Evolutionary conservation across 805 yeast species (phyloP).

Genomic region (Saccharomycopsis sp.): DNA sequence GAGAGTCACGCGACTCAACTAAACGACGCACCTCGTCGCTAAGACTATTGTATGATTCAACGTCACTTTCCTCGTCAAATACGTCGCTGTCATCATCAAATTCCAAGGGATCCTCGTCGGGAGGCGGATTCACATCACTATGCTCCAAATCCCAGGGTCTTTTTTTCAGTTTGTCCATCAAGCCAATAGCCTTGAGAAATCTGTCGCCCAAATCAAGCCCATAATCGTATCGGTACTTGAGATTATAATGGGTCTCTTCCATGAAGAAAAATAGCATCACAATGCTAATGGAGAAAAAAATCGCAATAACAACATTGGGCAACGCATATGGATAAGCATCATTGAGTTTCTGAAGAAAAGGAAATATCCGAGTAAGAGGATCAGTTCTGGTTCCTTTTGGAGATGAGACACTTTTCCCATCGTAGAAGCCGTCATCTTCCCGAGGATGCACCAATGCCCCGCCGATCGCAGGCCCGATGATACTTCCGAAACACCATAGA

Average conservation of each 20-base stretch:
- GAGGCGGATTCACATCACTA: background rate
- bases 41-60: slow-evolving; percentile 3
- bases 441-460: slow-evolving; percentile 44
- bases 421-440: slow-evolving; percentile 24
- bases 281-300: slow-evolving; percentile 32
- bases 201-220: slow-evolving; percentile 42
- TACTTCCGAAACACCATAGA: slow-evolving; percentile 53
- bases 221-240: slow-evolving; percentile 34
- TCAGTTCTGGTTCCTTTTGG: slow-evolving; percentile 9
- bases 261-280: slow-evolving; percentile 39
- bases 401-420: background rate
- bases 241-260: slow-evolving; percentile 45
- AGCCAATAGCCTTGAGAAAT: slow-evolving; percentile 24
- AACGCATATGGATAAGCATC: slow-evolving; percentile 42
- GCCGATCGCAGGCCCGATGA: slow-evolving; percentile 57
- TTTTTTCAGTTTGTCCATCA: slow-evolving; percentile 20
- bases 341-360: slow-evolving; percentile 28
- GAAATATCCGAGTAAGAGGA: slow-evolving; percentile 17
- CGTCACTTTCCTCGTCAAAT: slow-evolving; percentile 10
- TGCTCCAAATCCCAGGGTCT: slow-evolving; percentile 27
- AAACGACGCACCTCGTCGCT: background rate
- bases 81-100: slow-evolving; percentile 14
- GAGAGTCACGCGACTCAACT: background rate
- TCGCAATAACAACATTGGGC: slow-evolving; percentile 44
- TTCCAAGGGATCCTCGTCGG: background rate